These are phyloP conservation scores for Psilocybe azurescens DNA, from an alignment of 768 basidiomycete genomes.

Conservation along the genomic window DNA sequence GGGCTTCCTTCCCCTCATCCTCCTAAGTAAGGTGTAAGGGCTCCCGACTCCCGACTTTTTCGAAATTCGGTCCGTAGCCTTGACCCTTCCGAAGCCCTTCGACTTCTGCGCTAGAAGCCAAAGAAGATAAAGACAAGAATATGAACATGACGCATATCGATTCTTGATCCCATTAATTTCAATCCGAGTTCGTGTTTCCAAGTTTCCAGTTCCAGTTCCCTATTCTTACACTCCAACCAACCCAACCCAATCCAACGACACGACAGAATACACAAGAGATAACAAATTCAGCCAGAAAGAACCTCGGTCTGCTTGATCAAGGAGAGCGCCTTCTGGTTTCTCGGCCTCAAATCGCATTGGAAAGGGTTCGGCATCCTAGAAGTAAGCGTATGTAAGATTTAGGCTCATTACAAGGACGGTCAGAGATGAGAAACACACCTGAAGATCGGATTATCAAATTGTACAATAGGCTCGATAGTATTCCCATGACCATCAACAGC, in stretches of 20 bases:
- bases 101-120: too few relatives aligned
- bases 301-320: slow-evolving; percentile 18
- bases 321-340: slow-evolving; percentile 28
- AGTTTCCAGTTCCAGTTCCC: too few relatives aligned
- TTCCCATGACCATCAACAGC: slow-evolving; percentile 32
- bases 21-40: too few relatives aligned
- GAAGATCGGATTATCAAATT: slow-evolving; percentile 32
- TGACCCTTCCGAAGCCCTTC: too few relatives aligned
- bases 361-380: slow-evolving; percentile 30
- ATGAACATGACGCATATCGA: too few relatives aligned
- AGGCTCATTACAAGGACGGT: not conserved
- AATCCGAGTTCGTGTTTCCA: too few relatives aligned
- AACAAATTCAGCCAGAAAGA: slow-evolving; percentile 1
- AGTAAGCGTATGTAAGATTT: not conserved
- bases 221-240: too few relatives aligned
- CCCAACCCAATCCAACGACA: not conserved
- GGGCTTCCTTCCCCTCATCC: too few relatives aligned
- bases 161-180: too few relatives aligned
- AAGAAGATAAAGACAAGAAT: too few relatives aligned
- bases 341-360: slow-evolving; percentile 31
- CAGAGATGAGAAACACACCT: slow-evolving; percentile 21
- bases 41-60: too few relatives aligned
- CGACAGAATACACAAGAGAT: not conserved
- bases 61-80: not conserved
- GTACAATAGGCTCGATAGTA: slow-evolving; percentile 26